Conservation (phyloP, 345 rosid species). For the Eutrema japonicum region DNA sequence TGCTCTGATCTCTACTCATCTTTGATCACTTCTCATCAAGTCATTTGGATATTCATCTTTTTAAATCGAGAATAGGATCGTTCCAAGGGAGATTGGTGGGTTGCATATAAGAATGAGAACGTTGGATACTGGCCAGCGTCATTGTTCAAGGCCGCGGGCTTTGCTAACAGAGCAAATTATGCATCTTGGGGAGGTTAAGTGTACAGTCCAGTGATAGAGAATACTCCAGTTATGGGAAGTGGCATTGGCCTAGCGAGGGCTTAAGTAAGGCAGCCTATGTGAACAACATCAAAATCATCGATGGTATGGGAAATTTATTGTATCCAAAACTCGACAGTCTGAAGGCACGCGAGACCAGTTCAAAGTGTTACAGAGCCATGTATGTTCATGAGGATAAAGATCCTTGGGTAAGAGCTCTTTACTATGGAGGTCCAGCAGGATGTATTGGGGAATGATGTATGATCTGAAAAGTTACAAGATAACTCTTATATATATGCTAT, state of each 20-base stretch:
- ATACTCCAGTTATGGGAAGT: conserved; percentile 34
- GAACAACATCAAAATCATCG: conserved; percentile 3
- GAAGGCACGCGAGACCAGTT: not conserved
- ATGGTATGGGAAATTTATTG: not conserved
- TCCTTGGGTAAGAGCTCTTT: conserved; percentile 14
- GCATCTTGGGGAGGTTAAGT: conserved; percentile 34
- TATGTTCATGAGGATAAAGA: not conserved
- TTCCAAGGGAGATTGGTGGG: conserved; percentile 37
- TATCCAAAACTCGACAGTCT: not conserved
- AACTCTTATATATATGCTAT: not conserved
- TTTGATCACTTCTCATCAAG: not conserved
- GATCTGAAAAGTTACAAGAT: not conserved
- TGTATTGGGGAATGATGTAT: conserved; percentile 22
- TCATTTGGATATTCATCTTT: not conserved
- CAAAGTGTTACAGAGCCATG: conserved; percentile 18
- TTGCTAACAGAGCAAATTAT: not conserved
- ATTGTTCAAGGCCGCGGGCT: not conserved
- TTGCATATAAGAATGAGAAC: not conserved
- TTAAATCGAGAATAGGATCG: conserved; percentile 9
- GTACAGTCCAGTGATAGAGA: not conserved
- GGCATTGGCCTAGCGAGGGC: conserved; percentile 27
- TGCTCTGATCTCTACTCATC: not conserved
- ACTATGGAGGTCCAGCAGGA: conserved; percentile 34
- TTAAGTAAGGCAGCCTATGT: conserved; percentile 13
- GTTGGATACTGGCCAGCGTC: conserved; percentile 40